Base-by-base conservation (phyloP, 2,329 filamentous ascomycete species). In the Lachnum nothofagi region DNA sequence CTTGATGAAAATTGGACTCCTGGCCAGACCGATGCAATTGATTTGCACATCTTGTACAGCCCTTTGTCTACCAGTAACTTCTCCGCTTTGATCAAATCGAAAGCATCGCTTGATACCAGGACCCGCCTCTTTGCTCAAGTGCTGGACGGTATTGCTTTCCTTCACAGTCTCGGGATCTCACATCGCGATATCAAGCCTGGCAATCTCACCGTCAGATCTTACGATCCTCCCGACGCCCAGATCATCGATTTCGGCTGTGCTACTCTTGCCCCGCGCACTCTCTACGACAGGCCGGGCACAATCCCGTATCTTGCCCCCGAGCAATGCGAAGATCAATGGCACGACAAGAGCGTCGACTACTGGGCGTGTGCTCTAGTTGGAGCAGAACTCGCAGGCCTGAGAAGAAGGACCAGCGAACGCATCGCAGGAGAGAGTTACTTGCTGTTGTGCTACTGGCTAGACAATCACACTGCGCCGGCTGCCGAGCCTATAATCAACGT, bases 291-390 rank as follows among this genome's bases (percentile, higher is more conserved):
- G 7, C 51, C 51, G 17, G 56, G 56, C 6, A 59, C 56, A 3
- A 50, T 59, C 7, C 50, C 56, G n/a, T 59, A 59, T 34, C 38
- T 57, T n/a, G 56, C 56, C 10, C 56, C 54, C 20, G 56, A 59
- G 42, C 51, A 56, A 35, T 25, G 27, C 17, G 48, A 53, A 12
- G 50, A 48, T 2, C 16, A 49, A 40, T 53, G 42, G 25, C 51
- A 58, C 27, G 49, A 39, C 6, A 38, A 33, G 16, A 38, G 24
- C 10, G 56, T 58, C 10, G 54, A 58, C 42, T 52, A 55, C 20
- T 58, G 54, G 56, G 53, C 56, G 23, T 45, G 39, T 43, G 54
- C 52, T 19, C 27, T 57, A 16, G 52, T 57, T 3, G 54, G 42
- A 6, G 29, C 43, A 10, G 49, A 51, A 31, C 24, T 51, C 7